Percentiles rank a stretch among this genome's conserved stretches.
Conservation (phyloP, 768 basidiomycete genomes). For the Collybia nuda region DNA sequence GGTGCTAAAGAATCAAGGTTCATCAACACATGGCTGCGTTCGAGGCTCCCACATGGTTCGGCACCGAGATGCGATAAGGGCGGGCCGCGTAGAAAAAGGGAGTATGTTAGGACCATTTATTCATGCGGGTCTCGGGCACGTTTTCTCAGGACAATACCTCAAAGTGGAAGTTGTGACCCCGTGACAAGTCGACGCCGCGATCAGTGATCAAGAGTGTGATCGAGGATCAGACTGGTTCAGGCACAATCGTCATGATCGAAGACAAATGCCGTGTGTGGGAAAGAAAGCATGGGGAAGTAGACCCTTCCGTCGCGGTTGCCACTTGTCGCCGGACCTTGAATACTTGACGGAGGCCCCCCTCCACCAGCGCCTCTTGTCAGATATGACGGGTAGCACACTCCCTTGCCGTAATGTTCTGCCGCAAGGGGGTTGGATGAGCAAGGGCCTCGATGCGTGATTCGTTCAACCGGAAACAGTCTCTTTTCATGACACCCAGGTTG, state of each 20-base stretch:
- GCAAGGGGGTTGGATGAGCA: constrained; percentile 1
- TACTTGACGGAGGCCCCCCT: background rate
- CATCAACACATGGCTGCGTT: constrained; percentile 22
- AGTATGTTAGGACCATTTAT: constrained; percentile 20
- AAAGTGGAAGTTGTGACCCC: too few relatives aligned
- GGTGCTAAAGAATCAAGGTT: constrained; percentile 17
- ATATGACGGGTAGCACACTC: constrained; percentile 7
- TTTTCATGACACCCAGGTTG: constrained; percentile 6
- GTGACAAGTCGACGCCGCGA: constrained; percentile 33
- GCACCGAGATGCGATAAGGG: constrained; percentile 32
- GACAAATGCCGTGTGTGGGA: constrained; percentile 17
- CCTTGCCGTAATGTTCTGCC: constrained; percentile 2
- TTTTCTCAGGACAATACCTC: constrained; percentile 25
- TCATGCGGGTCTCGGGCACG: constrained; percentile 32
- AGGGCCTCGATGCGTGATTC: constrained; percentile 14
- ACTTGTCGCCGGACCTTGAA: constrained; percentile 9
- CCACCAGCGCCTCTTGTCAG: constrained; percentile 3
- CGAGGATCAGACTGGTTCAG: constrained; percentile 31
- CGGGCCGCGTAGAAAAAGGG: constrained; percentile 17
- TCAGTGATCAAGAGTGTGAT: constrained; percentile 23
- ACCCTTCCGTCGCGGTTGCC: constrained; percentile 8
- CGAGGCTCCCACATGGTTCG: constrained; percentile 20
- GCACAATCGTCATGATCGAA: constrained; percentile 37
- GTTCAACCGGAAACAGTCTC: constrained; percentile 10
- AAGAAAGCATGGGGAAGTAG: constrained; percentile 2